Evolutionary conservation across 1,284 basidiomycete genomes (phyloP).

Genomic region (Cryptococcus wingfieldii): DNA sequence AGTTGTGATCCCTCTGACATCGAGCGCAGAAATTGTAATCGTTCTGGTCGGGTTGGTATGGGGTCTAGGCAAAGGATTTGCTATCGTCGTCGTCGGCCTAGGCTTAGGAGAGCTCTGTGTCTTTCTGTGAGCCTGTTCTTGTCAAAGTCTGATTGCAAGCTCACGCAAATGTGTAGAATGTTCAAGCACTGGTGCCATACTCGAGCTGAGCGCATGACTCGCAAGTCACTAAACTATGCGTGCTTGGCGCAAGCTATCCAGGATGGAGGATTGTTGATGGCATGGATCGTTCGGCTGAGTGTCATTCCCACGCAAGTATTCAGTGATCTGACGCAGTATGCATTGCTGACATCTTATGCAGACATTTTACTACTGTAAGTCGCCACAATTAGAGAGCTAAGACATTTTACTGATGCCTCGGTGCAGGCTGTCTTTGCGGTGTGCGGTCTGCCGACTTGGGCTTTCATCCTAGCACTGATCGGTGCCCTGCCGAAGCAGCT

Average conservation of each 20-base stretch:
- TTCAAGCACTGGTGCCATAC: slow-evolving; percentile 44
- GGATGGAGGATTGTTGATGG: slow-evolving; percentile 44
- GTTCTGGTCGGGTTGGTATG: slow-evolving; percentile 45
- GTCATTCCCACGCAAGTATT: slow-evolving; percentile 37
- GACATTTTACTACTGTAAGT: slow-evolving; percentile 19
- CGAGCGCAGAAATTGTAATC: slow-evolving; percentile 31
- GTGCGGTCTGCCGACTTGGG: slow-evolving; percentile 35
- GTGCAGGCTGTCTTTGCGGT: slow-evolving; percentile 34
- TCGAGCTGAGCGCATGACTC: slow-evolving; percentile 39
- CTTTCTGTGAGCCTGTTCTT: slow-evolving; percentile 22
- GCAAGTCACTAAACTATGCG: slow-evolving; percentile 44
- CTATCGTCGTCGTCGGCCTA: slow-evolving; percentile 39
- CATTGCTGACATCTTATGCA: not conserved
- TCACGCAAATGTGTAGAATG: slow-evolving; percentile 13
- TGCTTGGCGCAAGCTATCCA: slow-evolving; percentile 40
- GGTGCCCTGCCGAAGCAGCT: slow-evolving; percentile 48
- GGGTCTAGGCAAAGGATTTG: slow-evolving; percentile 45
- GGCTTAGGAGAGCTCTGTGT: slow-evolving; percentile 42
- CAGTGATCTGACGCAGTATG: not conserved
- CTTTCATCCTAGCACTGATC: slow-evolving; percentile 40
- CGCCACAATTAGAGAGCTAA: not conserved
- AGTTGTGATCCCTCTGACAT: not conserved
- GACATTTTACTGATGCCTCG: slow-evolving; percentile 10
- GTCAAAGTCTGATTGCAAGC: not conserved
- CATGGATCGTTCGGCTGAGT: slow-evolving; percentile 35